phyloP scores from a whole-genome alignment of 192 early-diverging fungal species.

The Mortierella alpina region DNA sequence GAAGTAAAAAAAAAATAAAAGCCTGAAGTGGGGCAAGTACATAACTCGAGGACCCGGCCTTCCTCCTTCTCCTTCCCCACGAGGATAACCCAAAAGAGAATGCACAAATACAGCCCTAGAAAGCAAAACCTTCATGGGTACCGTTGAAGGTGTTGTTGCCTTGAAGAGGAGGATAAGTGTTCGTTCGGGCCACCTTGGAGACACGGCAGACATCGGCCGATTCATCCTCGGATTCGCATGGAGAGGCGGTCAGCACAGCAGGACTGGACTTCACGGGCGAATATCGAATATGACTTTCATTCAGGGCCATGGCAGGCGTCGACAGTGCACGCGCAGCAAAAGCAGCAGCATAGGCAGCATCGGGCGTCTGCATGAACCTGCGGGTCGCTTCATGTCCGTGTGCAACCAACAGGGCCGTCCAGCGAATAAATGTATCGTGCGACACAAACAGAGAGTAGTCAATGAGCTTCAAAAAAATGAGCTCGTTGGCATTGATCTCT shows the following conservation, averaged over 20 bases:
- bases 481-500: constrained; percentile 87
- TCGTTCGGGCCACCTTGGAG: constrained; percentile 20
- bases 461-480: constrained; percentile 79
- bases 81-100: no score
- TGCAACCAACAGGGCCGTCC: constrained; percentile 60
- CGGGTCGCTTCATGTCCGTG: constrained; percentile 52
- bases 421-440: constrained; percentile 63
- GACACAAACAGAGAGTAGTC: constrained; percentile 82
- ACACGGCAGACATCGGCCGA: not conserved
- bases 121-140: not conserved
- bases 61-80: no score
- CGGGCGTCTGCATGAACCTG: constrained; percentile 35
- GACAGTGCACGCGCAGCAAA: constrained; percentile 25
- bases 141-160: no score
- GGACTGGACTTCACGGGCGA: not conserved
- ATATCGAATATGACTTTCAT: constrained; percentile 32
- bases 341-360: constrained; percentile 15
- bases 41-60: no score
- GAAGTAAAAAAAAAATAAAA: no score
- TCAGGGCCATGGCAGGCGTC: constrained; percentile 32
- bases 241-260: not conserved
- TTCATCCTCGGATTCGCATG: constrained; percentile 7
- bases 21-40: no score
- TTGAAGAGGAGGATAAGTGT: constrained; percentile 9
- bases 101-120: not conserved